These are phyloP conservation scores for Tolypocladium inflatum DNA, from an alignment of 2,329 filamentous ascomycete species.

Conservation along the genomic window DNA sequence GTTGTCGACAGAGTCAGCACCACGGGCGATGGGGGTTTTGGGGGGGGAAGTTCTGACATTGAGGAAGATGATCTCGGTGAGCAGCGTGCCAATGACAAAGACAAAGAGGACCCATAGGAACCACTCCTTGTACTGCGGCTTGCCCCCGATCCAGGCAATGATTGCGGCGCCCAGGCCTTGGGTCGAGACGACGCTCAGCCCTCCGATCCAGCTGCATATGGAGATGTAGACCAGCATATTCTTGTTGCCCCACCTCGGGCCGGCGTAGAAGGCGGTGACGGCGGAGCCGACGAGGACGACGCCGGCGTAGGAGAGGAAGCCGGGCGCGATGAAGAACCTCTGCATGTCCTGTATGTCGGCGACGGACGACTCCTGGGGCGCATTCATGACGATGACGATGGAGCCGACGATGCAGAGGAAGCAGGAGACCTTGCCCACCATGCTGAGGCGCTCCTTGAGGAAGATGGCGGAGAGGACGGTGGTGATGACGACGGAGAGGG, in stretches of 20 bases:
- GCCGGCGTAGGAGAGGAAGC: slow-evolving; percentile 77
- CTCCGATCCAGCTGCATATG: slow-evolving; percentile 91
- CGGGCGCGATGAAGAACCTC: slow-evolving; percentile 72
- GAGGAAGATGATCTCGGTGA: slow-evolving; percentile 91
- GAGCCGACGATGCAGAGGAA: slow-evolving; percentile 92
- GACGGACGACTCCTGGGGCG: slow-evolving; percentile 76
- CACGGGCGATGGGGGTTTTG: not conserved
- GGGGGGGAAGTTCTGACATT: slow-evolving; percentile 60
- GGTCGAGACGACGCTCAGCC: slow-evolving; percentile 87
- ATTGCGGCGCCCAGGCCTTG: slow-evolving; percentile 90
- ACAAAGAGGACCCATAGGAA: slow-evolving; percentile 87
- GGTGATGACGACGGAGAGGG: slow-evolving; percentile 84
- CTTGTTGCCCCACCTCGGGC: slow-evolving; percentile 85
- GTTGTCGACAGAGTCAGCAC: slow-evolving; percentile 24
- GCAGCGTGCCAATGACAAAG: slow-evolving; percentile 78
- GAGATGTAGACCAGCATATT: slow-evolving; percentile 97
- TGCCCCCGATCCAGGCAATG: slow-evolving; percentile 72
- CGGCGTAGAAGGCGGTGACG: slow-evolving; percentile 70
- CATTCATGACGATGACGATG: slow-evolving; percentile 90
- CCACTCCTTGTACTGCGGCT: slow-evolving; percentile 92
- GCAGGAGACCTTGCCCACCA: slow-evolving; percentile 92
- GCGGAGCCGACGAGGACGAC: slow-evolving; percentile 66
- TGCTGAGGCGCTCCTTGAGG: slow-evolving; percentile 86
- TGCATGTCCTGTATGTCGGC: slow-evolving; percentile 89
- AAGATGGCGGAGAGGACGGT: slow-evolving; percentile 90